phyloP scores from a whole-genome alignment of 2,329 filamentous ascomycete species.

The Colletotrichum sansevieriae region DNA sequence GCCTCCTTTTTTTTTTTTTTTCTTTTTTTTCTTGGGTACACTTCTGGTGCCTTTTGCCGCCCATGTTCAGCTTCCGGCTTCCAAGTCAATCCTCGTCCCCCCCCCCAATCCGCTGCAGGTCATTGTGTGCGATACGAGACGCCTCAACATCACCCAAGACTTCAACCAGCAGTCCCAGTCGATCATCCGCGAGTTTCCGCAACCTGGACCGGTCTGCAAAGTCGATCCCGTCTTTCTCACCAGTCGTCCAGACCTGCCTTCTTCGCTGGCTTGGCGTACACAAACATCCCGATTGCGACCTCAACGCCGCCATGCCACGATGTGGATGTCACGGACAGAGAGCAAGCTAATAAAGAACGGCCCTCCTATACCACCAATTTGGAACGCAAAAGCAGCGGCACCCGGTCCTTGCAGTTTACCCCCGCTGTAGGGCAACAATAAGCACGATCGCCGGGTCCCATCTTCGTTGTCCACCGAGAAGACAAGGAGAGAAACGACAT shows the following conservation, averaged over 20 bases:
- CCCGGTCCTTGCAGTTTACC: conserved; percentile 7
- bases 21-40: neutral
- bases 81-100: no score
- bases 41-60: no score
- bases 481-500: conserved; percentile 1
- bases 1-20: no score
- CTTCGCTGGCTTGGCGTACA: neutral
- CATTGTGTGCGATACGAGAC: conserved; percentile 20
- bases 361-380: conserved; percentile 7
- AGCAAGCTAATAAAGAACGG: neutral
- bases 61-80: no score
- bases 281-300: conserved; percentile 27
- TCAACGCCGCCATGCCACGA: neutral
- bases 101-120: neutral
- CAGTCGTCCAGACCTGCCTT: neutral
- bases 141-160: conserved; percentile 21
- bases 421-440: conserved; percentile 36
- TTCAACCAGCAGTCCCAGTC: conserved; percentile 4
- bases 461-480: conserved; percentile 7
- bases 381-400: conserved; percentile 1
- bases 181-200: conserved; percentile 4
- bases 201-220: conserved; percentile 16
- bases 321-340: neutral
- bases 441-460: conserved; percentile 34
- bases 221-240: conserved; percentile 2